Evolutionary conservation across 148 eudicot species (phyloP), one percentile per base, ranked within the genome.

Genomic region (Rhododendron williamsianum): DNA sequence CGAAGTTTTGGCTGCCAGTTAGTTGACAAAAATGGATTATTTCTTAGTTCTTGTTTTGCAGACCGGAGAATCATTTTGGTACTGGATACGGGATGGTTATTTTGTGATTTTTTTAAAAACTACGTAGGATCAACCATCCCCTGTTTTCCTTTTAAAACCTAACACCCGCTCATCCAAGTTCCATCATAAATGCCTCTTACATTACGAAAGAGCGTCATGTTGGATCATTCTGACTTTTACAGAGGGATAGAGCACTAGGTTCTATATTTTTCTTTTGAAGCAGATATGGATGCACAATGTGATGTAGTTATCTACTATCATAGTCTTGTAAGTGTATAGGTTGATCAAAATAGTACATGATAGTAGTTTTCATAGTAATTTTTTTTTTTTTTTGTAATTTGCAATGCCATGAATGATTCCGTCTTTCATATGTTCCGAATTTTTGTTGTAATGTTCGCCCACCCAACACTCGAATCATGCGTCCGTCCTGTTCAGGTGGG

Each of bases 401-500:
- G 3, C 18, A n/a, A 63, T n/a, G 30, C 25, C 71, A n/a, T 63
- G n/a, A 60, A 19, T 63, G 30, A 63, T 63, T 19, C 4, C 0
- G 12, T 63, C 71, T 63, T 63, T n/a, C 30, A 63, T 63, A 8
- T 67, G 33, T 67, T 67, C 30, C 30, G 9, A 67, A 4, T 25
- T 25, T 67, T 25, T 67, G 73, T 25, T 67, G 72, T 25, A 67
- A 67, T 25, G 33, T 25, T 67, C 72, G 6, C 72, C 30, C 15
- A 10, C 72, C 30, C 15, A 67, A 65, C 33, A 9, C 72, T 67
- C 72, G 25, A 67, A 67, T 67, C 35, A 25, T 3, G 15, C 3
- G 35, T 25, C 35, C 3, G 35, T 25, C 35, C 13, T 67, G 15
- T 25, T 67, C 73, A 67, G 95, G 90, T 36, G 95, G 95, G 9